phyloP scores from a whole-genome alignment of 1,139 yeast genomes.

The Hansenula anomala region DNA sequence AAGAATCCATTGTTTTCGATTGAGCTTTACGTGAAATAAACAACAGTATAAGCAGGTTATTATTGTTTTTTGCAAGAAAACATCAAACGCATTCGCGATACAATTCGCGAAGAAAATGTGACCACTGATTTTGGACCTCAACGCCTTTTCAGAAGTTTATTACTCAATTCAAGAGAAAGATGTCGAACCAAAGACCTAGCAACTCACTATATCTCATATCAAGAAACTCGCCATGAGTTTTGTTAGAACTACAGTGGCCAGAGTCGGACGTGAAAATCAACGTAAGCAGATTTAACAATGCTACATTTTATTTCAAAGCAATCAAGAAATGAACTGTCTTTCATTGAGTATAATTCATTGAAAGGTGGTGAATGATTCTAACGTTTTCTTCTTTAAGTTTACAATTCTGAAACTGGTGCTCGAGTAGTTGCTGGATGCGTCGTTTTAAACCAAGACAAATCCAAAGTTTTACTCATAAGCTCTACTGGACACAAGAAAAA shows the following conservation, averaged over 20 bases:
- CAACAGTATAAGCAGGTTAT: too few relatives aligned
- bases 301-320: background rate
- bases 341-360: too few relatives aligned
- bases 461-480: constrained; percentile 70
- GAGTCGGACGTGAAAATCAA: constrained; percentile 21
- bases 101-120: too few relatives aligned
- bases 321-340: background rate
- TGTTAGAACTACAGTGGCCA: constrained; percentile 5
- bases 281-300: constrained; percentile 3
- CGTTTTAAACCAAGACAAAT: constrained; percentile 52
- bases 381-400: constrained; percentile 34
- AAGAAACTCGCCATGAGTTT: too few relatives aligned
- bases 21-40: too few relatives aligned
- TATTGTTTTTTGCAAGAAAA: too few relatives aligned
- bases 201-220: too few relatives aligned
- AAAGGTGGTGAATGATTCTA: background rate
- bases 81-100: too few relatives aligned
- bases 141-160: too few relatives aligned
- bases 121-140: too few relatives aligned
- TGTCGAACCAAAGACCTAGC: too few relatives aligned
- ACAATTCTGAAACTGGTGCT: constrained; percentile 58
- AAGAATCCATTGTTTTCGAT: constrained; percentile 6
- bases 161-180: too few relatives aligned
- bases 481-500: constrained; percentile 60
- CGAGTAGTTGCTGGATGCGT: constrained; percentile 88